phyloP scores from a whole-genome alignment of 192 early-diverging fungal species.

The Podila horticola region DNA sequence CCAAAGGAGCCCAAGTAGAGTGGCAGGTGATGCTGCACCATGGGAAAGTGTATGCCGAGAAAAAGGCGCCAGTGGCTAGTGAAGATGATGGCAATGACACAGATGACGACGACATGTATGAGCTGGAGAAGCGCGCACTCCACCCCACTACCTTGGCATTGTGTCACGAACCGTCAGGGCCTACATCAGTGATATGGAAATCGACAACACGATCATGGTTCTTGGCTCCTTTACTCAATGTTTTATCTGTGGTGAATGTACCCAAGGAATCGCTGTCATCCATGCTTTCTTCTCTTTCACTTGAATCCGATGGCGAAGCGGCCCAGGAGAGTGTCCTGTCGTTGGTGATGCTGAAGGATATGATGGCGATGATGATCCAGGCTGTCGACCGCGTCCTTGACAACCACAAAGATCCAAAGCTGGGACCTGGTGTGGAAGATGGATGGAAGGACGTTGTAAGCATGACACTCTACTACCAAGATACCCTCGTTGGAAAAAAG shows the following conservation, averaged over 20 bases:
- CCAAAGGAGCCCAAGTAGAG: conserved; percentile 69
- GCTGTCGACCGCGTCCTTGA: conserved; percentile 28
- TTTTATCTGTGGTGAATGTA: conserved; percentile 11
- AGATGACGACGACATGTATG: conserved; percentile 36
- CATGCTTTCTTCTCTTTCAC: conserved; percentile 4
- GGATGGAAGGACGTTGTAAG: conserved; percentile 35
- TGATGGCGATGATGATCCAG: conserved; percentile 33
- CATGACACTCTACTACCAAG: conserved; percentile 35
- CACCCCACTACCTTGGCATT: conserved; percentile 8
- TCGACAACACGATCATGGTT: conserved; percentile 35
- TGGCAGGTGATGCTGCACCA: conserved; percentile 68
- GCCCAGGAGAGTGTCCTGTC: neutral
- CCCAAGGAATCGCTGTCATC: conserved; percentile 7
- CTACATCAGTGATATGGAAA: conserved; percentile 10
- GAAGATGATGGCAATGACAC: conserved; percentile 39
- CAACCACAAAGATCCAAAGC: neutral
- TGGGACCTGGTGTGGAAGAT: conserved; percentile 25
- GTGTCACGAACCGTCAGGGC: conserved; percentile 10
- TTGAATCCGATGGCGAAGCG: neutral
- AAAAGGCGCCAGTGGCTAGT: neutral
- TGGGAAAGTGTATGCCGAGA: conserved; percentile 40
- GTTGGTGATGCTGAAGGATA: conserved; percentile 1
- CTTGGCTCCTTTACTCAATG: conserved; percentile 21
- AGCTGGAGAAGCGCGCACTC: conserved; percentile 33
- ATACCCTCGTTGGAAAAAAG: conserved; percentile 2